Percentiles rank a stretch among this genome's conserved stretches.
Conservation (phyloP, 768 basidiomycete species). For the Cystobasidium ongulense region DNA sequence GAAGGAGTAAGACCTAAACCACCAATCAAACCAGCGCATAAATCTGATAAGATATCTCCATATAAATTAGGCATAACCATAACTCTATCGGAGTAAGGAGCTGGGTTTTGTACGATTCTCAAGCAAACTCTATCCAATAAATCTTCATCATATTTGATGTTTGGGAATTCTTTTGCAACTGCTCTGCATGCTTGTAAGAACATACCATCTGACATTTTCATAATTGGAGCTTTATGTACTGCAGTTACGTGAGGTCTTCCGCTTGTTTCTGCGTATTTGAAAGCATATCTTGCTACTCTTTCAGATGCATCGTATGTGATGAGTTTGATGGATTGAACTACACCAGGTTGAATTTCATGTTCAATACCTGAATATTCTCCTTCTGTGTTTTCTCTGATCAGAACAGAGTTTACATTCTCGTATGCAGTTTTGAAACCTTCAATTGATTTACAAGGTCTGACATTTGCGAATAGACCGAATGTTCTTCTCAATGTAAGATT, state of each 20-base stretch:
- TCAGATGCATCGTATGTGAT: slow-evolving; percentile 97
- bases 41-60: slow-evolving; percentile 53
- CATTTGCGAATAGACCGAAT: slow-evolving; percentile 97
- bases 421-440: slow-evolving; percentile 97
- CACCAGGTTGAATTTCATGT: slow-evolving; percentile 95
- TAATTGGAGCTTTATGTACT: slow-evolving; percentile 99
- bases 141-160: slow-evolving; percentile 90
- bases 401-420: slow-evolving; percentile 92
- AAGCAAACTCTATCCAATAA: slow-evolving; percentile 92
- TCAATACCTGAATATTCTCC: slow-evolving; percentile 99
- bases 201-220: slow-evolving; percentile 99
- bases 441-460: slow-evolving; percentile 91
- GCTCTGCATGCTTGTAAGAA: slow-evolving; percentile 95
- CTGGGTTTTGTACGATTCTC: slow-evolving; percentile 86
- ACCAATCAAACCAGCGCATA: slow-evolving; percentile 97
- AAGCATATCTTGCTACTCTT: slow-evolving; percentile 95
- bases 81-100: slow-evolving; percentile 85
- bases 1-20: slow-evolving; percentile 95
- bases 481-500: slow-evolving; percentile 94
- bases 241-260: slow-evolving; percentile 89
- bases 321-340: slow-evolving; percentile 98
- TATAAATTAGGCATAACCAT: slow-evolving; percentile 98
- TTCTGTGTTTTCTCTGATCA: slow-evolving; percentile 99
- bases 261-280: slow-evolving; percentile 85
- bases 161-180: slow-evolving; percentile 90